These are phyloP conservation scores for Diaporthe australafricana DNA, from an alignment of 2,329 filamentous ascomycete species.

Conservation along the genomic window DNA sequence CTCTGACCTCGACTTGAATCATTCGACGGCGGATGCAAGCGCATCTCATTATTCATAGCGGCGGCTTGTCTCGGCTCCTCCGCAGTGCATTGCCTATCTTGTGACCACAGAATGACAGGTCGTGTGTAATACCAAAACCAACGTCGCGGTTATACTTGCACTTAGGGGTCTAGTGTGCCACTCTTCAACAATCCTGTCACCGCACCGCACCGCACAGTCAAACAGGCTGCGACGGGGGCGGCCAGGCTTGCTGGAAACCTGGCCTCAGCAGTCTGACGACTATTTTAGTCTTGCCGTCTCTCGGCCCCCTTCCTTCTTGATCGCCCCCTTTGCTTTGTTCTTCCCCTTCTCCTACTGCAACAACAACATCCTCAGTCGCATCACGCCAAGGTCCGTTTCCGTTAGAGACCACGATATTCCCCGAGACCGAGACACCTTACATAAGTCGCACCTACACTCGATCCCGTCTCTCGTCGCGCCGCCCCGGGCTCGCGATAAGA, in stretches of 20 bases:
- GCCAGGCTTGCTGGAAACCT: slow-evolving; percentile 34
- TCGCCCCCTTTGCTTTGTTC: slow-evolving; percentile 7
- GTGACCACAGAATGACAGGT: slow-evolving; percentile 34
- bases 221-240: slow-evolving; percentile 40
- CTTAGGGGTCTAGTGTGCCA: slow-evolving; percentile 65
- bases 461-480: not conserved
- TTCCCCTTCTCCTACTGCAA: not conserved
- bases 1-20: slow-evolving; percentile 20
- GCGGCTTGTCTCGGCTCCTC: slow-evolving; percentile 35
- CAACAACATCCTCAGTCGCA: not conserved
- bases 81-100: slow-evolving; percentile 25
- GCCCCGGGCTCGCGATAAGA: not conserved
- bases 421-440: not conserved
- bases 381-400: not conserved
- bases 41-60: slow-evolving; percentile 37
- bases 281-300: slow-evolving; percentile 32
- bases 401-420: slow-evolving; percentile 1
- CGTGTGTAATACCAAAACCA: slow-evolving; percentile 28
- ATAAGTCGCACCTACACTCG: not conserved
- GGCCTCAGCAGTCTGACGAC: slow-evolving; percentile 10
- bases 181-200: slow-evolving; percentile 20
- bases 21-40: not conserved
- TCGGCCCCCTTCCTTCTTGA: not conserved
- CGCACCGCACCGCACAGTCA: slow-evolving; percentile 18
- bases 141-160: slow-evolving; percentile 61